These are phyloP conservation scores for Immersiella caudata DNA, from an alignment of 495 filamentous ascomycete species.

Conservation along the genomic window DNA sequence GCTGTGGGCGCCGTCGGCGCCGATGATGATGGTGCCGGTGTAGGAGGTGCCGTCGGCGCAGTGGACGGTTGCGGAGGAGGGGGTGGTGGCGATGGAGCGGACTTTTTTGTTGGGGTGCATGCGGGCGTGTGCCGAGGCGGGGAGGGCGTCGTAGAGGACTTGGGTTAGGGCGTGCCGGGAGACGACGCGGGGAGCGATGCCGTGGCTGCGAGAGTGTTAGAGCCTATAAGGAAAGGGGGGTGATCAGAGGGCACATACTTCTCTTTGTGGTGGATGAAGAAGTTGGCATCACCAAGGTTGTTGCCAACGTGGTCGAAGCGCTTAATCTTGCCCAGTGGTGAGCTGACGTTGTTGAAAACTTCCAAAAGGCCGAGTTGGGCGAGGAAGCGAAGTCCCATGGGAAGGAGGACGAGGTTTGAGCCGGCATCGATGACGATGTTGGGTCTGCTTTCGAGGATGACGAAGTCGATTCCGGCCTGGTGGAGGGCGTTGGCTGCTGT, in stretches of 20 bases:
- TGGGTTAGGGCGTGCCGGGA: constrained; percentile 39
- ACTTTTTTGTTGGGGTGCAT: constrained; percentile 39
- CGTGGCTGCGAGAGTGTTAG: constrained; percentile 31
- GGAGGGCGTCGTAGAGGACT: constrained; percentile 37
- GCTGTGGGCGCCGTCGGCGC: constrained; percentile 55
- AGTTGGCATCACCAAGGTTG: constrained; percentile 12
- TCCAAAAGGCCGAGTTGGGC: constrained; percentile 53
- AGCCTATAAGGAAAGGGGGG: neutral
- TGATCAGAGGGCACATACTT: constrained; percentile 2
- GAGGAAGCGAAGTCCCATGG: constrained; percentile 41
- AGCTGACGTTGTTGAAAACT: constrained; percentile 19
- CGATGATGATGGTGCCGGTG: constrained; percentile 51
- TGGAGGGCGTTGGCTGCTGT: constrained; percentile 51
- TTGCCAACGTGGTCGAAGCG: constrained; percentile 14
- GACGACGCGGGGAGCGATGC: constrained; percentile 39
- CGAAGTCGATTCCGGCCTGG: constrained; percentile 48
- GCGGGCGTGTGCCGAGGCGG: constrained; percentile 32
- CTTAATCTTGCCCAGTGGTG: constrained; percentile 2
- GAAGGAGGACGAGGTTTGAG: constrained; percentile 43
- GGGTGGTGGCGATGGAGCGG: constrained; percentile 23
- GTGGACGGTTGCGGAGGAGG: constrained; percentile 30
- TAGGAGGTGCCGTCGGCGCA: constrained; percentile 44
- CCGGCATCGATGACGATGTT: constrained; percentile 45
- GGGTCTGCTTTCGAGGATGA: constrained; percentile 48
- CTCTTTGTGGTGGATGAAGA: constrained; percentile 11